phyloP scores from a whole-genome alignment of 805 yeast species.

The Starmerella bombi region DNA sequence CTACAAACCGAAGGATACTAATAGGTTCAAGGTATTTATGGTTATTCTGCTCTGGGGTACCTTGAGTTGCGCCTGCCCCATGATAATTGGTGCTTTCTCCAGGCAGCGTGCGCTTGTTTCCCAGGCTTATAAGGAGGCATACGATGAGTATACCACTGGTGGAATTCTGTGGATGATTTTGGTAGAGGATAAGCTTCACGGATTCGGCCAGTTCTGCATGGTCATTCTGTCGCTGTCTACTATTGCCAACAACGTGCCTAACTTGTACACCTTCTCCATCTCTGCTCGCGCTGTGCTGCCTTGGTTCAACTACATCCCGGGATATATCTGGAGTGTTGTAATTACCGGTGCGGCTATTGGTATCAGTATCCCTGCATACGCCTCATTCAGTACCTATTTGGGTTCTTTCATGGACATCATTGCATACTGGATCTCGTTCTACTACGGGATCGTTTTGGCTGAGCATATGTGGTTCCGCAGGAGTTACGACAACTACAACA shows the following conservation, averaged over 20 bases:
- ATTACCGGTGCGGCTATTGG: conserved; percentile 72
- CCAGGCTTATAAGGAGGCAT: conserved; percentile 36
- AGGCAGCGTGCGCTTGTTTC: conserved; percentile 47
- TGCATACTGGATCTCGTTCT: conserved; percentile 82
- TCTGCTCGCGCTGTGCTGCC: conserved; percentile 79
- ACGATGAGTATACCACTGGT: conserved; percentile 45
- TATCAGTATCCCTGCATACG: conserved; percentile 79
- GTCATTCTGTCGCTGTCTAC: conserved; percentile 76
- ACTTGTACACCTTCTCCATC: conserved; percentile 80
- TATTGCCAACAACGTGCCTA: conserved; percentile 83
- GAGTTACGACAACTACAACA: conserved; percentile 48
- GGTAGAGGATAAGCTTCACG: conserved; percentile 68
- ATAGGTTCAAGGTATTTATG: conserved; percentile 46
- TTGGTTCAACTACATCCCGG: conserved; percentile 59
- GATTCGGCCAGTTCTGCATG: conserved; percentile 81
- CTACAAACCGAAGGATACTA: conserved; percentile 60
- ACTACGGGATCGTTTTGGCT: conserved; percentile 57
- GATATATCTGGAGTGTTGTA: conserved; percentile 65
- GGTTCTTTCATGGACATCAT: conserved; percentile 80
- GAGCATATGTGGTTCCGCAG: conserved; percentile 74
- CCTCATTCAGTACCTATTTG: conserved; percentile 59
- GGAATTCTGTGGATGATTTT: conserved; percentile 71
- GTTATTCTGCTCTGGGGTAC: conserved; percentile 51
- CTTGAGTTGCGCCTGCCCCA: conserved; percentile 56
- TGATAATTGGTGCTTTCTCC: conserved; percentile 78